phyloP scores from a whole-genome alignment of 164 flowering plant species.

The Macadamia tetraphylla region DNA sequence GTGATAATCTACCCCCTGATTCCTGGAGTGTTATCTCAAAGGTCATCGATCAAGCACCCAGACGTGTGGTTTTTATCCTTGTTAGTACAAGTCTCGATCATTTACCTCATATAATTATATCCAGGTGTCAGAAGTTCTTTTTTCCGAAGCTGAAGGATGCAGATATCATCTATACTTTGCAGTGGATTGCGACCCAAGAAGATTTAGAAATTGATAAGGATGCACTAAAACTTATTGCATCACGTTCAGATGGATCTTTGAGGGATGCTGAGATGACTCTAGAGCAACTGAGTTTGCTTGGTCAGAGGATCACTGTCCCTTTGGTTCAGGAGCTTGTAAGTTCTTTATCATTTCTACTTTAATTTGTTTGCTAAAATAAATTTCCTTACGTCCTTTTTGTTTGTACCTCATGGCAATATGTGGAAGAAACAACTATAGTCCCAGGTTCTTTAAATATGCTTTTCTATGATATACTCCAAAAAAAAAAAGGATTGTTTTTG shows the following conservation, averaged over 20 bases:
- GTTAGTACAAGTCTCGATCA: slow-evolving; percentile 79
- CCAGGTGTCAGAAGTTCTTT: slow-evolving; percentile 96
- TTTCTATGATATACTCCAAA: not conserved
- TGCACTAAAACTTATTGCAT: slow-evolving; percentile 88
- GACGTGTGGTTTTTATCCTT: slow-evolving; percentile 80
- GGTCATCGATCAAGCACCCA: slow-evolving; percentile 90
- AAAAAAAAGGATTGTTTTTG: no score
- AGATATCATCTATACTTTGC: slow-evolving; percentile 75
- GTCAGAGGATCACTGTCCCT: slow-evolving; percentile 74
- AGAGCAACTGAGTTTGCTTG: slow-evolving; percentile 95
- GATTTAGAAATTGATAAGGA: slow-evolving; percentile 79
- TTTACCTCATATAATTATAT: slow-evolving; percentile 83
- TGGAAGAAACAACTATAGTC: not conserved
- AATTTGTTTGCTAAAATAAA: not conserved
- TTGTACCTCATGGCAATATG: not conserved
- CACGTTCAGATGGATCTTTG: slow-evolving; percentile 93
- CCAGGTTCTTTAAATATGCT: not conserved
- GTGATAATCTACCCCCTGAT: slow-evolving; percentile 76
- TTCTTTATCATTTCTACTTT: slow-evolving; percentile 10
- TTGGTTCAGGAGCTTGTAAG: slow-evolving; percentile 94
- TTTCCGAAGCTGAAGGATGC: slow-evolving; percentile 95
- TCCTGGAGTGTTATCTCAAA: slow-evolving; percentile 95
- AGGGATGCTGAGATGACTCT: slow-evolving; percentile 99
- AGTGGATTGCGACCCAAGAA: slow-evolving; percentile 85
- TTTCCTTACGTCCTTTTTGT: not conserved